Conservation (phyloP, 2,329 filamentous ascomycete species). For the Trichoderma sp. region DNA sequence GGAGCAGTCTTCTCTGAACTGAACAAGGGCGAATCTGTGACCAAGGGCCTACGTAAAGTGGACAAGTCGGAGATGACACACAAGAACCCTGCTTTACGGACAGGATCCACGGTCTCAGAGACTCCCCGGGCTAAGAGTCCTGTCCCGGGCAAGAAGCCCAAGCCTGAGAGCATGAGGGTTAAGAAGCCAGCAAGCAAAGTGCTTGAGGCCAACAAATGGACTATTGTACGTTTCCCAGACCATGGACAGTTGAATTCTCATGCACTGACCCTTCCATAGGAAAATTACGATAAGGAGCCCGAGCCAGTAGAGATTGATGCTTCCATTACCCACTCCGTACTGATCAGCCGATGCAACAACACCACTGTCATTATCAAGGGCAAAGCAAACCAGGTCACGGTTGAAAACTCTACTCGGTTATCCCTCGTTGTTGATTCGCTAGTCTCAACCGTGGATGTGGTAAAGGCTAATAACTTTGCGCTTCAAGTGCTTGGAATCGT, state of each 20-base stretch:
- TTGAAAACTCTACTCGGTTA: conserved; percentile 84
- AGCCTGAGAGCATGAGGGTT: conserved; percentile 79
- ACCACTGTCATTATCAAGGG: conserved; percentile 85
- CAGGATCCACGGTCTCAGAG: conserved; percentile 68
- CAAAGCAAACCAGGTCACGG: conserved; percentile 95
- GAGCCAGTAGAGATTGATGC: conserved; percentile 80
- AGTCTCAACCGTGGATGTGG: conserved; percentile 88
- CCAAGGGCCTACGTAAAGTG: conserved; percentile 86
- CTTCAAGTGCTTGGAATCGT: conserved; percentile 86
- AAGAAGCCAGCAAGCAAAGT: conserved; percentile 81
- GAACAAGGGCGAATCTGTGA: conserved; percentile 87
- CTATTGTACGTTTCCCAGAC: conserved; percentile 59
- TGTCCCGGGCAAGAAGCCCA: conserved; percentile 82
- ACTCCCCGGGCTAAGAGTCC: conserved; percentile 75
- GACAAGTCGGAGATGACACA: conserved; percentile 97
- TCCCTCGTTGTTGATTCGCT: conserved; percentile 87
- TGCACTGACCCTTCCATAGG: conserved; percentile 49
- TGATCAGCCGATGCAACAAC: conserved; percentile 90
- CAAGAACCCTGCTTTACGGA: conserved; percentile 88
- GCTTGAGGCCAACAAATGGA: conserved; percentile 90
- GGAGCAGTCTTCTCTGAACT: conserved; percentile 88
- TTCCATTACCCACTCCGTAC: conserved; percentile 80
- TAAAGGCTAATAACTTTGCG: conserved; percentile 93
- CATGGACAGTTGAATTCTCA: not conserved
- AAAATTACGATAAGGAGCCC: conserved; percentile 82